Conservation (phyloP, 192 early-diverging fungal species). For the Blastocladiella britannica region DNA sequence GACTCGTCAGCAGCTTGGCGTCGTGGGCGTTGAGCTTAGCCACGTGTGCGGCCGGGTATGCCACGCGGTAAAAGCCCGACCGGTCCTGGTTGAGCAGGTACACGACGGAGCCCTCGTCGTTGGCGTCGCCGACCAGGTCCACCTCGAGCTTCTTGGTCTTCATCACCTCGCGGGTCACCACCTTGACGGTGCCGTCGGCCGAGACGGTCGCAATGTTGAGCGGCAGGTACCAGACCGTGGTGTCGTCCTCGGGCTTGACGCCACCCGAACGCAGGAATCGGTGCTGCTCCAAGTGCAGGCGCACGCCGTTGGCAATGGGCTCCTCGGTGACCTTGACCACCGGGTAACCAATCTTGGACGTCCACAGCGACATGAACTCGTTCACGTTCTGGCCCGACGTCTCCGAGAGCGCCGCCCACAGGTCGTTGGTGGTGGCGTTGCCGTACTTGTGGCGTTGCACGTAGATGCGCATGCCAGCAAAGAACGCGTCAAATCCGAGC, state of each 20-base stretch:
- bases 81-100: slow-evolving; percentile 71
- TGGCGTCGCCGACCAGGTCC: slow-evolving; percentile 15
- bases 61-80: slow-evolving; percentile 71
- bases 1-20: slow-evolving; percentile 32
- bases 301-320: slow-evolving; percentile 8
- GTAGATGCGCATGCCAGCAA: slow-evolving; percentile 50
- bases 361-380: slow-evolving; percentile 75
- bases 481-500: slow-evolving; percentile 43
- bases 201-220: slow-evolving; percentile 35
- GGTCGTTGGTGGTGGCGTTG: slow-evolving; percentile 70
- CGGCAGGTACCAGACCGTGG: slow-evolving; percentile 68
- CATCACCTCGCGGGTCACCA: slow-evolving; percentile 3
- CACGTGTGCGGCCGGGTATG: slow-evolving; percentile 35
- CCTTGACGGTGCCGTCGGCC: slow-evolving; percentile 8
- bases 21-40: slow-evolving; percentile 22
- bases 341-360: slow-evolving; percentile 64
- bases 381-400: slow-evolving; percentile 62
- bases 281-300: slow-evolving; percentile 47
- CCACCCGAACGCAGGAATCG: slow-evolving; percentile 74
- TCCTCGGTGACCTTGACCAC: slow-evolving; percentile 48
- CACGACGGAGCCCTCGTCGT: slow-evolving; percentile 24
- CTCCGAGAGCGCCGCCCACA: slow-evolving; percentile 64
- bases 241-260: slow-evolving; percentile 50
- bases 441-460: slow-evolving; percentile 60
- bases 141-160: slow-evolving; percentile 4